Evolutionary conservation across 768 basidiomycete genomes (phyloP).

Genomic region (Trametes gibbosa): DNA sequence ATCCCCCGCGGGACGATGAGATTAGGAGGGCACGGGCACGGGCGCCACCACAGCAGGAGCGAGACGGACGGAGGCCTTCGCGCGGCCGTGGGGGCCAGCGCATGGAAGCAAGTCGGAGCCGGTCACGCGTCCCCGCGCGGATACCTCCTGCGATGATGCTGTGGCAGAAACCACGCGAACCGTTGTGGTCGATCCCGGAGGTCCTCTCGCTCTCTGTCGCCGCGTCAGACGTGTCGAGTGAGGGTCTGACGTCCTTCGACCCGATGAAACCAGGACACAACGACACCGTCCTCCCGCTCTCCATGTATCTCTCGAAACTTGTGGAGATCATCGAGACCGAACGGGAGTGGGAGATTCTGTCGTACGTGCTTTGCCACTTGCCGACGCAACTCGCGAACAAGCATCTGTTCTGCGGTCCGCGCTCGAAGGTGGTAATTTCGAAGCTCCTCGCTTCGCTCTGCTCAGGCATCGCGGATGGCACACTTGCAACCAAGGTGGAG

Average conservation of each 20-base stretch:
- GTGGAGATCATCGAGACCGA: conserved; percentile 68
- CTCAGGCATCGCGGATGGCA: conserved; percentile 55
- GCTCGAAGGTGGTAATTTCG: conserved; percentile 60
- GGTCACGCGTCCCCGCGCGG: conserved; percentile 49
- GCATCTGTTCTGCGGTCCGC: conserved; percentile 92
- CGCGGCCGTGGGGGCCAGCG: conserved; percentile 49
- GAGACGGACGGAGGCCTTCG: conserved; percentile 49
- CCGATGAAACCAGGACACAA: conserved; percentile 40
- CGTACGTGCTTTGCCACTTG: conserved; percentile 87
- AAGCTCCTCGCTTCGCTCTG: conserved; percentile 67
- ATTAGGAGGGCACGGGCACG: conserved; percentile 46
- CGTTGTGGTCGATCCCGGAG: conserved; percentile 73
- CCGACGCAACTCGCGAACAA: conserved; percentile 93
- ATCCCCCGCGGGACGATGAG: conserved; percentile 31
- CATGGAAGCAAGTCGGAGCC: conserved; percentile 55
- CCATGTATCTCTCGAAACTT: conserved; percentile 65
- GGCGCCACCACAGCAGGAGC: conserved; percentile 37
- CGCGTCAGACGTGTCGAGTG: conserved; percentile 62
- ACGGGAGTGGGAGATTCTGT: conserved; percentile 88
- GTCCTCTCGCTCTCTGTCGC: conserved; percentile 49
- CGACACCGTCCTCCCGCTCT: conserved; percentile 62
- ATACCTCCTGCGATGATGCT: conserved; percentile 17
- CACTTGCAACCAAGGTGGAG: conserved; percentile 54
- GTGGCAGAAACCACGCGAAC: conserved; percentile 38
- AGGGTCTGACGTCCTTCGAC: conserved; percentile 65